phyloP scores from a whole-genome alignment of 306 rosid species.

The Cucurbita moschata region DNA sequence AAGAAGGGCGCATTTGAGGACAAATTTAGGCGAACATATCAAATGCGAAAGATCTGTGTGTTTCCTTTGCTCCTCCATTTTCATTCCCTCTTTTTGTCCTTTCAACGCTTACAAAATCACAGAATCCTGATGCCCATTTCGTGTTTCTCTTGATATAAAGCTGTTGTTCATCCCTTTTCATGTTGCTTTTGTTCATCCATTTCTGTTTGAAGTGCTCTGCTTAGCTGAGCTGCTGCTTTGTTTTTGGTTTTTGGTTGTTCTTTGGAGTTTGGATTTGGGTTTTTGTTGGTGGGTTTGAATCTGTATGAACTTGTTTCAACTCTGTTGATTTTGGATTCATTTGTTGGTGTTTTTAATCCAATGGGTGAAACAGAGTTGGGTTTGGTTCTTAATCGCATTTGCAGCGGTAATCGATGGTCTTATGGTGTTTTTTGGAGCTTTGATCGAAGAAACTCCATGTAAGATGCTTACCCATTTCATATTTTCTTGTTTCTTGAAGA shows the following conservation, averaged over 20 bases:
- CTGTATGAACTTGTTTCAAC: background rate
- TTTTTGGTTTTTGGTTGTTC: background rate
- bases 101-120: background rate
- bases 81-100: constrained; percentile 8
- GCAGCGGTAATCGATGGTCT: constrained; percentile 49
- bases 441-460: constrained; percentile 48
- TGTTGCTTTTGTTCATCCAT: background rate
- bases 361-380: constrained; percentile 25
- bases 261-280: background rate
- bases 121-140: background rate
- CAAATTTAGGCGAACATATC: constrained; percentile 1
- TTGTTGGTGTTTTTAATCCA: constrained; percentile 14
- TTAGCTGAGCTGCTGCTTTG: background rate
- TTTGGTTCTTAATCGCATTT: constrained; percentile 41
- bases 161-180: background rate
- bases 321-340: constrained; percentile 8
- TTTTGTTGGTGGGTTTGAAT: constrained; percentile 9
- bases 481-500: background rate
- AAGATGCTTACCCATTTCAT: constrained; percentile 10
- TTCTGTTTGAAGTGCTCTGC: background rate
- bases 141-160: background rate
- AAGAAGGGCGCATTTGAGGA: background rate
- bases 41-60: constrained; percentile 5
- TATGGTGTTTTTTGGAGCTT: constrained; percentile 76
- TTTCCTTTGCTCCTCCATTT: background rate